phyloP scores from a whole-genome alignment of 345 rosid genomes.

The Populus euphratica region DNA sequence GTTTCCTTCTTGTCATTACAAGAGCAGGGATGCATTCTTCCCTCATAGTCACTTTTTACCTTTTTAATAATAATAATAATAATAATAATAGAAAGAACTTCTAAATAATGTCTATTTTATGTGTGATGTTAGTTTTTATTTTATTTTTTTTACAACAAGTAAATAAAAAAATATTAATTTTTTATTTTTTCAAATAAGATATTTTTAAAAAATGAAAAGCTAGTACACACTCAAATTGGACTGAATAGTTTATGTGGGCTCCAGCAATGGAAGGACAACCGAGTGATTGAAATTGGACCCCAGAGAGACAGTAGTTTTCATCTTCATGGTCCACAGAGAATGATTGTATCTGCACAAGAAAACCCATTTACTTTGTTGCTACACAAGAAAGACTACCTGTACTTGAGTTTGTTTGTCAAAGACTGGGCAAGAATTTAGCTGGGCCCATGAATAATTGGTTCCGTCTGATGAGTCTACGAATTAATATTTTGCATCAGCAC shows the following conservation, averaged over 20 bases:
- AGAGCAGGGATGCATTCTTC: too few species aligned
- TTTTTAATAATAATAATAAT: too few species aligned
- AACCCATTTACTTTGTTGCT: not conserved
- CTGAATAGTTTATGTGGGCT: not conserved
- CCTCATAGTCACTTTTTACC: too few species aligned
- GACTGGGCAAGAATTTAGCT: not conserved
- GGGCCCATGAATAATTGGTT: not conserved
- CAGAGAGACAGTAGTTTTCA: not conserved
- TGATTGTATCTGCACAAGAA: not conserved
- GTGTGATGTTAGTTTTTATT: too few species aligned
- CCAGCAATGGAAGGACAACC: not conserved
- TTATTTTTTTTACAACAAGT: too few species aligned
- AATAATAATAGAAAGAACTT: too few species aligned
- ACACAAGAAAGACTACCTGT: not conserved
- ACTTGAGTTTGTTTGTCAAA: not conserved
- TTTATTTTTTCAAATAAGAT: too few species aligned
- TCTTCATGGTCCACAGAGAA: not conserved
- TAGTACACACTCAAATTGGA: too few species aligned
- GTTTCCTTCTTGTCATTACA: too few species aligned
- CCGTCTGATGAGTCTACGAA: not conserved
- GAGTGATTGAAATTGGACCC: not conserved
- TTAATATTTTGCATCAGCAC: not conserved
- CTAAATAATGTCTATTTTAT: too few species aligned
- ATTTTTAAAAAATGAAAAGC: too few species aligned
- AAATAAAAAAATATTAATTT: too few species aligned